Evolutionary conservation across 768 basidiomycete genomes (phyloP).

Genomic region (Lyophyllum shimeji): DNA sequence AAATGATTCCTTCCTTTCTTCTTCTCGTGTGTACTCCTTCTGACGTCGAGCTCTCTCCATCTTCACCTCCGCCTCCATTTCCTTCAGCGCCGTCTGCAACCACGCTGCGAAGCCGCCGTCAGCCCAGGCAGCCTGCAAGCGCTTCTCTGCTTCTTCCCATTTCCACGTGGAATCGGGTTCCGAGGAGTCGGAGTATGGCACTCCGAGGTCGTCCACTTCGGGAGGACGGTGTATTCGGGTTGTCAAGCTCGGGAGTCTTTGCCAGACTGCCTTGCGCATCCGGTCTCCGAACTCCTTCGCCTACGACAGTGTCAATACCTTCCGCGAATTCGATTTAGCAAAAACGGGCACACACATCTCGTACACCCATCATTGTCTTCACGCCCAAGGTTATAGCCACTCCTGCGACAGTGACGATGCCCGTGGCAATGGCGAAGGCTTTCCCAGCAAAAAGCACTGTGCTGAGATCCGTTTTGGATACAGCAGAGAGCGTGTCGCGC

Average conservation of each 20-base stretch:
- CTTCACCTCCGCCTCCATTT: conserved; percentile 57
- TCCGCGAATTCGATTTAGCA: background rate
- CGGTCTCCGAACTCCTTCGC: conserved; percentile 57
- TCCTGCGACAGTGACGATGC: conserved; percentile 51
- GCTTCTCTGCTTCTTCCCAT: conserved; percentile 52
- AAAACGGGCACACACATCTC: conserved; percentile 44
- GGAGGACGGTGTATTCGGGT: conserved; percentile 49
- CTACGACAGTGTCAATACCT: conserved; percentile 26
- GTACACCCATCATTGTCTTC: conserved; percentile 51
- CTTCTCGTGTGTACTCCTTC: conserved; percentile 16
- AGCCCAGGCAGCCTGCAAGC: conserved; percentile 57
- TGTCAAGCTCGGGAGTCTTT: conserved; percentile 48
- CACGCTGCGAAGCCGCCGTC: conserved; percentile 57
- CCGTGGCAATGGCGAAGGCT: conserved; percentile 66
- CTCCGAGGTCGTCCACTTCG: conserved; percentile 29
- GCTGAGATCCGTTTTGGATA: conserved; percentile 42
- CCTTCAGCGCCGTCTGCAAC: conserved; percentile 50
- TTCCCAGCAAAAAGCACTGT: conserved; percentile 56
- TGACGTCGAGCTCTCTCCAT: conserved; percentile 43
- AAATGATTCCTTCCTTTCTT: background rate
- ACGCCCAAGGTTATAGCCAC: conserved; percentile 45
- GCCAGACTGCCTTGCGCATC: conserved; percentile 51
- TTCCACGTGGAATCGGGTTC: conserved; percentile 39
- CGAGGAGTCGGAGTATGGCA: conserved; percentile 1
- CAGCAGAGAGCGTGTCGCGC: conserved; percentile 33